Conservation (phyloP, 1,284 basidiomycete species). For the Ustilago hordei region DNA sequence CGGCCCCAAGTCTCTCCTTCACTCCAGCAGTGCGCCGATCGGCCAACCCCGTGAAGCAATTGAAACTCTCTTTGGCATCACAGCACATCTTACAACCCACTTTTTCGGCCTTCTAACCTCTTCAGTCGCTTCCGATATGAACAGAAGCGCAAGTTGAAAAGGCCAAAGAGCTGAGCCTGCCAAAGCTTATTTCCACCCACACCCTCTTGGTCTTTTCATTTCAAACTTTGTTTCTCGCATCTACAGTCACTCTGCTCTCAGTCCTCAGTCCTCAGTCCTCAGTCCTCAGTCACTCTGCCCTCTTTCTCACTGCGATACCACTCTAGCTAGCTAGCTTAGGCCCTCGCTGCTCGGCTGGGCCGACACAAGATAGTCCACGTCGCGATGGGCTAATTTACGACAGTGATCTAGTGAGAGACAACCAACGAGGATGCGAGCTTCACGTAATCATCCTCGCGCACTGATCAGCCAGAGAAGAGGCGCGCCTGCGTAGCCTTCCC, state of each 20-base stretch:
- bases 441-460: not conserved
- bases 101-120: not conserved
- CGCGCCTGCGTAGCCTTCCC: not conserved
- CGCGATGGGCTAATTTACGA: not conserved
- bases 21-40: not conserved
- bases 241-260: not conserved
- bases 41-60: no score
- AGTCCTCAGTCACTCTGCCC: not conserved
- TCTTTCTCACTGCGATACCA: not conserved
- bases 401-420: not conserved
- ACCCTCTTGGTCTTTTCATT: not conserved
- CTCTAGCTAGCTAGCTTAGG: not conserved
- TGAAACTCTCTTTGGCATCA: not conserved
- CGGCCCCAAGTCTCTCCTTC: not conserved
- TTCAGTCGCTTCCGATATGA: not conserved
- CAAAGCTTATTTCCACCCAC: slow-evolving; percentile 1
- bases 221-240: slow-evolving; percentile 4
- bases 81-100: not conserved
- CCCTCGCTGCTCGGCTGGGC: not conserved
- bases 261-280: no score
- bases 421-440: not conserved
- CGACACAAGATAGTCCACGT: not conserved
- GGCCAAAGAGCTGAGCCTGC: not conserved
- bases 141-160: not conserved
- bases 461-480: not conserved